A percentile compares a stretch with the other conserved stretches of the same genome.
phyloP scores from a whole-genome alignment of 148 eudicot species.

The Polygonum aviculare region DNA sequence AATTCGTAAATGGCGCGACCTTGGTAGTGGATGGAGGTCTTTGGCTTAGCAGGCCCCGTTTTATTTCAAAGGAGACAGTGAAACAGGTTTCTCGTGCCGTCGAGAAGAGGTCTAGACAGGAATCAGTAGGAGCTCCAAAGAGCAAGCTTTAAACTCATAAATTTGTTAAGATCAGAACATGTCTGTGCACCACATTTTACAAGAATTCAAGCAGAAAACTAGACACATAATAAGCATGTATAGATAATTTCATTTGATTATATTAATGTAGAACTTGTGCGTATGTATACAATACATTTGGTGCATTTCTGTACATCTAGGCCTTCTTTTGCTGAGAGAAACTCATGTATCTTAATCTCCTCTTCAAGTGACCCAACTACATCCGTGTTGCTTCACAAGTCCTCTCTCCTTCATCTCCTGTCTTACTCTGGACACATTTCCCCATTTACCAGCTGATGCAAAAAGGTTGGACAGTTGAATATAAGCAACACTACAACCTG shows the following conservation, averaged over 20 bases:
- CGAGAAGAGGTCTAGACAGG: slow-evolving; percentile 57
- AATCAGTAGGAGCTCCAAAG: slow-evolving; percentile 49
- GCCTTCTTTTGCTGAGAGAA: slow-evolving; percentile 7
- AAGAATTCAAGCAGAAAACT: no score
- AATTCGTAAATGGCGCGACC: slow-evolving; percentile 66
- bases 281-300: no score
- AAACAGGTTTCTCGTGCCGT: slow-evolving; percentile 68
- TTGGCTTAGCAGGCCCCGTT: slow-evolving; percentile 85
- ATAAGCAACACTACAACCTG: slow-evolving; percentile 60
- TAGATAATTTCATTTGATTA: no score
- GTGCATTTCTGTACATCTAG: no score
- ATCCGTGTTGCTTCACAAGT: slow-evolving; percentile 32
- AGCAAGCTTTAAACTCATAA: slow-evolving; percentile 52
- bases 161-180: not conserved
- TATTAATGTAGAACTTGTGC: no score
- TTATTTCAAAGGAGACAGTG: slow-evolving; percentile 70
- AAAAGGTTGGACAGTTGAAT: slow-evolving; percentile 67
- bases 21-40: slow-evolving; percentile 81
- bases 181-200: not conserved
- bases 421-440: slow-evolving; percentile 59
- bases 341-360: not conserved
- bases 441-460: slow-evolving; percentile 68
- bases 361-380: slow-evolving; percentile 47
- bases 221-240: no score
- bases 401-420: slow-evolving; percentile 38